A percentile compares a stretch with the other conserved stretches of the same genome.
Evolutionary conservation across 202 grass and related monocot genomes (phyloP).

Genomic region (Hordeum pubiflorum): DNA sequence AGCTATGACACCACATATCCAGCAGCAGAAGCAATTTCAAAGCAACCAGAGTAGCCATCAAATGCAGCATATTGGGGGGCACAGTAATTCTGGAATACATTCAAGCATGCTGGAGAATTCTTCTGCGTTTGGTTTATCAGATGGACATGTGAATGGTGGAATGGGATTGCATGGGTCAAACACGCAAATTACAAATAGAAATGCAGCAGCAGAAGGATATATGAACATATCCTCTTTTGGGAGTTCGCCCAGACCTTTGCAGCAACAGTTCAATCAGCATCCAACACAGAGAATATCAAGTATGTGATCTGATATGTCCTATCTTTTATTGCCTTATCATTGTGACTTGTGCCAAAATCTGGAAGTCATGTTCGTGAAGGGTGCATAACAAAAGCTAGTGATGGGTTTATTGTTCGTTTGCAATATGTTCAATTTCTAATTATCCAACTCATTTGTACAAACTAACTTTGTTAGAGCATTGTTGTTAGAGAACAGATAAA

Average conservation of each 20-base stretch:
- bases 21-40: slow-evolving; percentile 75
- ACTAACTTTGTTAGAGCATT: not conserved
- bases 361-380: slow-evolving; percentile 22
- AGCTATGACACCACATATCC: slow-evolving; percentile 42
- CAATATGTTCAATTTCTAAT: slow-evolving; percentile 10
- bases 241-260: slow-evolving; percentile 67
- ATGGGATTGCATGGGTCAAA: slow-evolving; percentile 64
- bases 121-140: slow-evolving; percentile 61
- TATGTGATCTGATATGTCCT: slow-evolving; percentile 36
- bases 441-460: slow-evolving; percentile 1
- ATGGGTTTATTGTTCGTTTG: not conserved
- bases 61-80: slow-evolving; percentile 46
- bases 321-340: slow-evolving; percentile 20
- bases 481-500: not conserved
- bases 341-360: not conserved
- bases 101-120: slow-evolving; percentile 67
- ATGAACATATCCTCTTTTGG: slow-evolving; percentile 53
- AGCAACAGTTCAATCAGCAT: slow-evolving; percentile 73
- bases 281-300: slow-evolving; percentile 71
- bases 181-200: slow-evolving; percentile 61
- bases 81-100: slow-evolving; percentile 62
- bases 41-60: slow-evolving; percentile 62
- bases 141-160: slow-evolving; percentile 73
- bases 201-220: slow-evolving; percentile 56
- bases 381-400: slow-evolving; percentile 7